A percentile compares a stretch with the other conserved stretches of the same genome.
Evolutionary conservation across 2,329 filamentous ascomycete genomes (phyloP).

Genomic region (Trichophyton mentagrophytes): DNA sequence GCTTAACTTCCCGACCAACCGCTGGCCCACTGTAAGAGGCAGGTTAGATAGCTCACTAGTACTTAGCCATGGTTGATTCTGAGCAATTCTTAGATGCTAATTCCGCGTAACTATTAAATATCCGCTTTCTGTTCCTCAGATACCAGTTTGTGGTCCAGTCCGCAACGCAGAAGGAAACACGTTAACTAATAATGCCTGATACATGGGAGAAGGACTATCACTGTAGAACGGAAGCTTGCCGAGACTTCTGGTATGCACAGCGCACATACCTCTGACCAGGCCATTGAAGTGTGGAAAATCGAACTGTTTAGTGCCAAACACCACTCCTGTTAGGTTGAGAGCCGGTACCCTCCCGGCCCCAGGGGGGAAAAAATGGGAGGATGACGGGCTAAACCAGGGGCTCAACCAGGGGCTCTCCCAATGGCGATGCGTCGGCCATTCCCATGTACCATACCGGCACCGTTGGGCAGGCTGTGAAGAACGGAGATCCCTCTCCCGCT

Average conservation of each 20-base stretch:
- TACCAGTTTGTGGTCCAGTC: background rate
- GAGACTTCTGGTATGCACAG: background rate
- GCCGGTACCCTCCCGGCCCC: background rate
- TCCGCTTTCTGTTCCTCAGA: background rate
- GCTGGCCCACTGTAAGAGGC: background rate
- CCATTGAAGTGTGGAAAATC: no score
- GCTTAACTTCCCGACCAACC: background rate
- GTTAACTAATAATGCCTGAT: background rate
- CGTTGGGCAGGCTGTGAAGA: constrained; percentile 1
- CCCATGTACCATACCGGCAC: background rate
- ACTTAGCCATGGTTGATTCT: background rate
- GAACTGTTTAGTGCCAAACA: background rate
- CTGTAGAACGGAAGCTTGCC: background rate
- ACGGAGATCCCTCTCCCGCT: background rate
- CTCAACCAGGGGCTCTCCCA: background rate
- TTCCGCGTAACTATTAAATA: background rate
- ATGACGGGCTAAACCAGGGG: background rate
- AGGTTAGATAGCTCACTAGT: background rate
- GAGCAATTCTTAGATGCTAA: background rate
- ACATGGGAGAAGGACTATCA: background rate
- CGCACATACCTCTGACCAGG: background rate
- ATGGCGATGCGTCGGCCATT: background rate
- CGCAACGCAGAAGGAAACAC: background rate
- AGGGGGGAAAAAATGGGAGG: no score
- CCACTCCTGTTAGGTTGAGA: background rate